phyloP scores from a whole-genome alignment of 2,329 filamentous ascomycete species.

The Paracoccidioides brasiliensis region DNA sequence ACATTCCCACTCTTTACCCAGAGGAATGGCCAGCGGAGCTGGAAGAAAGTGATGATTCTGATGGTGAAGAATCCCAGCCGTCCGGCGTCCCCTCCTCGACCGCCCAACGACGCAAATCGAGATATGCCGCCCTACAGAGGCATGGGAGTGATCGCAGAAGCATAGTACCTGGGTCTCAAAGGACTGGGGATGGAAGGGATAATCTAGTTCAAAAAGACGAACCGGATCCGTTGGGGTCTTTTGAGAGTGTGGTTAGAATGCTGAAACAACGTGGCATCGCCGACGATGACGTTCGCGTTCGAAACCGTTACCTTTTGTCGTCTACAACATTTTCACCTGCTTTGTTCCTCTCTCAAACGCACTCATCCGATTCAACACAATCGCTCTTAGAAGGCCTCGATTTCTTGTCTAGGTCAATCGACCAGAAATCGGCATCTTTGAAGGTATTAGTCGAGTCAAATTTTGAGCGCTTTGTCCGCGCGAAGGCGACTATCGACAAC shows the following conservation, averaged over 20 bases:
- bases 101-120: conserved; percentile 48
- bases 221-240: conserved; percentile 76
- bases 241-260: conserved; percentile 72
- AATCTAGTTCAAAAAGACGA: conserved; percentile 84
- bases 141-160: conserved; percentile 57
- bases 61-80: conserved; percentile 30
- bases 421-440: conserved; percentile 91
- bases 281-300: conserved; percentile 64
- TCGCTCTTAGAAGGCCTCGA: conserved; percentile 70
- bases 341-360: conserved; percentile 83
- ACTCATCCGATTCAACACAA: conserved; percentile 72
- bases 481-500: conserved; percentile 95
- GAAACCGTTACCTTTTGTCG: conserved; percentile 87
- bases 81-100: conserved; percentile 11
- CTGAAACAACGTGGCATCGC: conserved; percentile 64
- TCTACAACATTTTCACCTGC: conserved; percentile 91
- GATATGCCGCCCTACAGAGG: conserved; percentile 73
- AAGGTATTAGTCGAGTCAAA: conserved; percentile 96
- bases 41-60: conserved; percentile 56
- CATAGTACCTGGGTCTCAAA: conserved; percentile 53
- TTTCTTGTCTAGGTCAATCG: conserved; percentile 78
- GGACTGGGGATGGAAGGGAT: conserved; percentile 53
- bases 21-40: conserved; percentile 77
- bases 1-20: conserved; percentile 64
- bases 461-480: conserved; percentile 94